phyloP scores from a whole-genome alignment of 805 yeast genomes.

The Yamadazyma olivae region DNA sequence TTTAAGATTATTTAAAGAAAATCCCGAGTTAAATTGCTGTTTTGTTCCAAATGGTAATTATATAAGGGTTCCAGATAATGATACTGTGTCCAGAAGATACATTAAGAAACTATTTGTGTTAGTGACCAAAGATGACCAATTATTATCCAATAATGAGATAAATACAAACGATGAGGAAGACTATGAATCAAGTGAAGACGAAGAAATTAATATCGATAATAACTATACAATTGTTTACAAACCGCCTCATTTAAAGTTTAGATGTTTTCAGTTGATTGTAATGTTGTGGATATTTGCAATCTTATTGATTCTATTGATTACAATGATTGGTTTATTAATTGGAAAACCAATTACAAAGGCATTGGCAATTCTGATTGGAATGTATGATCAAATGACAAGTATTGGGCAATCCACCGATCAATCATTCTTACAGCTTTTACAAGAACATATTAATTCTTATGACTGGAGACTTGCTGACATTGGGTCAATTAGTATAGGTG shows the following conservation, averaged over 20 bases:
- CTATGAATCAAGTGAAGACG: slow-evolving; percentile 22
- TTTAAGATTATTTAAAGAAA: slow-evolving; percentile 35
- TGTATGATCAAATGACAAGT: background rate
- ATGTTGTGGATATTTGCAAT: slow-evolving; percentile 48
- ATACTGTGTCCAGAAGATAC: slow-evolving; percentile 64
- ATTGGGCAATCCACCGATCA: too few relatives aligned
- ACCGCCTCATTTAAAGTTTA: slow-evolving; percentile 69
- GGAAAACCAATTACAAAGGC: slow-evolving; percentile 23
- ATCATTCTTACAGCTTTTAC: too few relatives aligned
- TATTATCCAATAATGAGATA: slow-evolving; percentile 26
- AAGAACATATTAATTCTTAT: slow-evolving; percentile 1
- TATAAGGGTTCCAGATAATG: slow-evolving; percentile 85
- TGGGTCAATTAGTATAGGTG: slow-evolving; percentile 9
- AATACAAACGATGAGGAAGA: slow-evolving; percentile 1
- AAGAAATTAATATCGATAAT: slow-evolving; percentile 31
- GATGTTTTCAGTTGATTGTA: slow-evolving; percentile 50
- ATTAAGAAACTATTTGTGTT: slow-evolving; percentile 71
- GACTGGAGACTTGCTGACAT: slow-evolving; percentile 13
- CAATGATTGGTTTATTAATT: slow-evolving; percentile 20
- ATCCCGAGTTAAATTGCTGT: slow-evolving; percentile 43
- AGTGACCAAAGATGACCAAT: slow-evolving; percentile 75
- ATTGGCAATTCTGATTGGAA: background rate
- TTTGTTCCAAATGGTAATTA: slow-evolving; percentile 80
- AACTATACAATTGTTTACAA: slow-evolving; percentile 76
- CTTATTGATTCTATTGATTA: slow-evolving; percentile 21